Percentiles rank a stretch among this genome's conserved stretches.
These are phyloP conservation scores for Sonneratia caseolaris DNA, from an alignment of 345 rosid genomes.

Conservation along the genomic window DNA sequence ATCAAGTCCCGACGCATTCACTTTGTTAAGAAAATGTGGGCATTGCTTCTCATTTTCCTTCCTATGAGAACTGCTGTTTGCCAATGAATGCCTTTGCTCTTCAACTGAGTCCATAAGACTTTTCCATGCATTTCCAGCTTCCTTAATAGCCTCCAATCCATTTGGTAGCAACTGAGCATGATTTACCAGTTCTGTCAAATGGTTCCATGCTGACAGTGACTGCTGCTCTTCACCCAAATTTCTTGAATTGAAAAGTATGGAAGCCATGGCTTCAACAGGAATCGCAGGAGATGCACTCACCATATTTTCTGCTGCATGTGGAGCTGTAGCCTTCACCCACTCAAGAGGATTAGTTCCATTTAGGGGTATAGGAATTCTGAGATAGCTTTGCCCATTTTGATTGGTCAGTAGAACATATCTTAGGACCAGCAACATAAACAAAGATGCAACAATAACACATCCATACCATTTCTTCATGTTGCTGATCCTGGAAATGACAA, in stretches of 20 bases:
- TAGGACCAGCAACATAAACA: constrained; percentile 64
- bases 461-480: constrained; percentile 88
- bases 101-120: constrained; percentile 63
- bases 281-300: constrained; percentile 48
- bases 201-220: constrained; percentile 74
- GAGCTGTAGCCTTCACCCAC: constrained; percentile 50
- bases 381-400: constrained; percentile 47
- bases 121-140: constrained; percentile 82
- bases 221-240: constrained; percentile 51
- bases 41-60: constrained; percentile 60
- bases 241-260: constrained; percentile 42
- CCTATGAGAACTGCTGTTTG: constrained; percentile 37
- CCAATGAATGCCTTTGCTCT: constrained; percentile 43
- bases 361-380: constrained; percentile 28
- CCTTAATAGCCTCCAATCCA: constrained; percentile 83
- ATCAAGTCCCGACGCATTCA: constrained; percentile 60
- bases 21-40: constrained; percentile 72
- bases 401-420: constrained; percentile 56
- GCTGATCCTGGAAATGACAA: background rate
- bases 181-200: constrained; percentile 46
- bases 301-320: constrained; percentile 45
- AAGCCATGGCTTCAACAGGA: constrained; percentile 40
- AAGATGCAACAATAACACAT: constrained; percentile 54
- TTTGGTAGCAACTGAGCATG: constrained; percentile 55
- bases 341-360: constrained; percentile 70